Percentiles rank a stretch among this genome's conserved stretches.
Conservation (phyloP, 352 stramenopile genomes). For the Globisporangium heterothallicum region DNA sequence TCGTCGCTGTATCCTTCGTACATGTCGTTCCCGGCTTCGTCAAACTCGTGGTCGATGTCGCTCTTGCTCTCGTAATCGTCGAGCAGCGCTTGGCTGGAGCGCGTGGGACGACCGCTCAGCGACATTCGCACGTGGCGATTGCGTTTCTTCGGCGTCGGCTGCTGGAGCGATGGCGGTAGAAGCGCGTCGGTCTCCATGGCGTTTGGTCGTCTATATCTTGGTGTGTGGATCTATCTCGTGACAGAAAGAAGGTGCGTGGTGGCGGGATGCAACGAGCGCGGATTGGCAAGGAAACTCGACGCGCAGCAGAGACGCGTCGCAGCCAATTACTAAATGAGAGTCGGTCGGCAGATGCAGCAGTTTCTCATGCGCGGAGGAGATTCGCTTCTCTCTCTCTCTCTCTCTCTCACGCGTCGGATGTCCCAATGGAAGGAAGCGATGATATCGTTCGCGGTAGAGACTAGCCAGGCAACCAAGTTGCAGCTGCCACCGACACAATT, state of each 20-base stretch:
- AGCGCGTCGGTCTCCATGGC: conserved; percentile 13
- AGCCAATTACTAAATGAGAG: background rate
- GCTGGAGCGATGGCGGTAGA: conserved; percentile 1
- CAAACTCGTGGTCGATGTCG: conserved; percentile 10
- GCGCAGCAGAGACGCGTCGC: background rate
- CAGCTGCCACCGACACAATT: background rate
- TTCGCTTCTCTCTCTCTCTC: no score
- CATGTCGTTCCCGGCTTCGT: conserved; percentile 11
- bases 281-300: background rate
- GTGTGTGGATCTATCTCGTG: no score
- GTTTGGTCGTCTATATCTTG: no score
- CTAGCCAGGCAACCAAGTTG: background rate
- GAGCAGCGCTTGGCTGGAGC: conserved; percentile 12
- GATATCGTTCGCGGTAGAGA: background rate
- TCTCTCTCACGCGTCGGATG: background rate
- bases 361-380: no score
- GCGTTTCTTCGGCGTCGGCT: conserved; percentile 13
- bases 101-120: conserved; percentile 10
- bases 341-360: background rate
- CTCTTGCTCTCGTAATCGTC: conserved; percentile 9
- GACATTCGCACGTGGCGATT: conserved; percentile 10
- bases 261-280: no score
- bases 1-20: conserved; percentile 11
- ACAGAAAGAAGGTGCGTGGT: no score
- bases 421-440: background rate